phyloP scores from a whole-genome alignment of 2,329 filamentous ascomycete species.

The Colletotrichum graminicola region DNA sequence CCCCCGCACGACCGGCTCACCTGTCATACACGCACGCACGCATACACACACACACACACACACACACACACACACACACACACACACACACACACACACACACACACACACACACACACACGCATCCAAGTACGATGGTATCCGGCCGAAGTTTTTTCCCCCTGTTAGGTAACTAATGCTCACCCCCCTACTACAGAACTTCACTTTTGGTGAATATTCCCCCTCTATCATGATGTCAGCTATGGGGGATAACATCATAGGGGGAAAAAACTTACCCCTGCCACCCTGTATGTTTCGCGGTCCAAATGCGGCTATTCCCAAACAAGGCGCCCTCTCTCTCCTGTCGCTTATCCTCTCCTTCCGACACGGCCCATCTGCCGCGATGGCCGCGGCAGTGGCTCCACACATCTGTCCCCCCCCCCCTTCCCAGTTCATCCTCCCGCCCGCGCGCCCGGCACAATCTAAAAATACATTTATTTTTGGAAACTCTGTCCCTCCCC shows the following conservation, averaged over 20 bases:
- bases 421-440: slow-evolving; percentile 18
- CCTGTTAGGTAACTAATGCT: too few species aligned
- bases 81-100: too few species aligned
- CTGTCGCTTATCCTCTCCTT: background rate
- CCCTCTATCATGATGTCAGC: too few species aligned
- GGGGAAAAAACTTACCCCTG: too few species aligned
- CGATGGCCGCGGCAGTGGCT: slow-evolving; percentile 10
- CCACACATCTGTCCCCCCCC: background rate
- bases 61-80: too few species aligned
- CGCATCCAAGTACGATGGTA: background rate
- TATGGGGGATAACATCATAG: too few species aligned
- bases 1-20: slow-evolving; percentile 2
- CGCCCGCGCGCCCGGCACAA: slow-evolving; percentile 10
- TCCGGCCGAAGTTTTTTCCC: too few species aligned
- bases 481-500: slow-evolving; percentile 7
- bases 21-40: background rate
- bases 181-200: too few species aligned
- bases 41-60: too few species aligned
- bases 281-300: too few species aligned
- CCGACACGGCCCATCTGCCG: slow-evolving; percentile 22
- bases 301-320: slow-evolving; percentile 6
- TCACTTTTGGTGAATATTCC: too few species aligned
- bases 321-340: background rate
- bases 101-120: background rate
- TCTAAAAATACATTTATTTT: slow-evolving; percentile 36